These are phyloP conservation scores for Exophiala calicioides DNA, from an alignment of 2,329 filamentous ascomycete genomes.

Conservation along the genomic window DNA sequence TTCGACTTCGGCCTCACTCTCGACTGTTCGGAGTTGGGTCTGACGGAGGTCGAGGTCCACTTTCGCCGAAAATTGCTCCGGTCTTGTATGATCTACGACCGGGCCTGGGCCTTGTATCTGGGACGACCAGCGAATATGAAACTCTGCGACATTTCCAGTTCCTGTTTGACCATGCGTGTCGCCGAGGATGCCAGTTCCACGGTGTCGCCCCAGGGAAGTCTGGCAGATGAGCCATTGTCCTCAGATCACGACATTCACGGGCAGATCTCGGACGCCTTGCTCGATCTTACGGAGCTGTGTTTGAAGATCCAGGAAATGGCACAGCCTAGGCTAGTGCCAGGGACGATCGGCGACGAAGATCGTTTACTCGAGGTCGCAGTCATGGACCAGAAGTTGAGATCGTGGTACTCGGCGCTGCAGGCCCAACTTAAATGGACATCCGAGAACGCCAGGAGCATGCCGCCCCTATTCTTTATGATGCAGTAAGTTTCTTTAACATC, in stretches of 20 bases:
- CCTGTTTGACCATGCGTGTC: background rate
- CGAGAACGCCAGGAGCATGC: background rate
- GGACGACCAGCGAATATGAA: background rate
- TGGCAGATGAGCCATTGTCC: background rate
- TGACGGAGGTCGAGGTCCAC: background rate
- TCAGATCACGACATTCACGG: slow-evolving; percentile 1
- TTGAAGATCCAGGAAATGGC: slow-evolving; percentile 1
- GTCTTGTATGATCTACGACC: background rate
- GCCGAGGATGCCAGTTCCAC: too few species aligned
- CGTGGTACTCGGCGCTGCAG: background rate
- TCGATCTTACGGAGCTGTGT: slow-evolving; percentile 2
- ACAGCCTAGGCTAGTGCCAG: slow-evolving; percentile 4
- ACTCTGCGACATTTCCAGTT: background rate
- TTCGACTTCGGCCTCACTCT: slow-evolving; percentile 5
- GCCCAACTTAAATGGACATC: background rate
- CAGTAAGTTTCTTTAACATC: too few species aligned
- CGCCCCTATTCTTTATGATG: slow-evolving; percentile 5
- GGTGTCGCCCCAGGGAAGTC: too few species aligned
- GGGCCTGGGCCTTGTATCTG: background rate
- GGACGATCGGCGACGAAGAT: too few species aligned
- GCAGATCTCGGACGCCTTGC: slow-evolving; percentile 4
- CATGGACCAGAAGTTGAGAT: too few species aligned
- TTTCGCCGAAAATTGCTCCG: background rate
- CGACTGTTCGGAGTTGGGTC: slow-evolving; percentile 1
- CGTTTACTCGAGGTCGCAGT: too few species aligned